Conservation (phyloP, 495 filamentous ascomycete species). For the Trichoderma virens region DNA sequence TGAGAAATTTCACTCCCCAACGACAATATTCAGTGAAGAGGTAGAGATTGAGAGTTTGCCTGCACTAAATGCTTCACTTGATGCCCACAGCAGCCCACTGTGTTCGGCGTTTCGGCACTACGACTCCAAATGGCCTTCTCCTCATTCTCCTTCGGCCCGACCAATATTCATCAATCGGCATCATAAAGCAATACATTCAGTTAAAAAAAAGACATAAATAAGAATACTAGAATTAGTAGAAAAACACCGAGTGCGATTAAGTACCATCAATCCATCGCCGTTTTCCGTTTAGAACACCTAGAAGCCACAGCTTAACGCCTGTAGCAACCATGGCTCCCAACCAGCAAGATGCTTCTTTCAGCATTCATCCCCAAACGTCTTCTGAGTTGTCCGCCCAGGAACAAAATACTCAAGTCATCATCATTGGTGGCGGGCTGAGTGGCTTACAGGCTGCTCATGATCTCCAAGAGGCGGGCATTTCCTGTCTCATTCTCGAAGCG, state of each 20-base stretch:
- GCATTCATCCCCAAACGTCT: too few relatives aligned
- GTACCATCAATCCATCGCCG: not conserved
- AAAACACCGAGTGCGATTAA: not conserved
- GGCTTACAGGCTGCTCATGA: conserved; percentile 40
- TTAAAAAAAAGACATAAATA: not conserved
- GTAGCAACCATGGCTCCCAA: not conserved
- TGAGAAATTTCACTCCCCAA: too few relatives aligned
- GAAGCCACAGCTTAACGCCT: too few relatives aligned
- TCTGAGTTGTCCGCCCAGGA: too few relatives aligned
- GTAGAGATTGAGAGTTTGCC: too few relatives aligned
- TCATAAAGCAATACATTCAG: not conserved
- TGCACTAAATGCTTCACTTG: too few relatives aligned
- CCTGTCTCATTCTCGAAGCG: conserved; percentile 40
- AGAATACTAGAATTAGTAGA: not conserved
- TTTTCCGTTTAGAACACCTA: not conserved
- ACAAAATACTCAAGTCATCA: conserved; percentile 14
- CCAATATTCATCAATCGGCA: not conserved
- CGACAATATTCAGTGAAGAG: too few relatives aligned
- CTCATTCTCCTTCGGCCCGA: not conserved
- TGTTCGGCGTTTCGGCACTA: too few relatives aligned
- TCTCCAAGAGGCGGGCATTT: conserved; percentile 33
- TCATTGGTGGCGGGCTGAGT: conserved; percentile 43
- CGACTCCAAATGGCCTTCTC: not conserved
- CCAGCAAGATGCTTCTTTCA: not conserved
- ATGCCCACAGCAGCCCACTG: too few relatives aligned